Base-by-base conservation (phyloP, 305 asterid genomes). In the Striga hermonthica region DNA sequence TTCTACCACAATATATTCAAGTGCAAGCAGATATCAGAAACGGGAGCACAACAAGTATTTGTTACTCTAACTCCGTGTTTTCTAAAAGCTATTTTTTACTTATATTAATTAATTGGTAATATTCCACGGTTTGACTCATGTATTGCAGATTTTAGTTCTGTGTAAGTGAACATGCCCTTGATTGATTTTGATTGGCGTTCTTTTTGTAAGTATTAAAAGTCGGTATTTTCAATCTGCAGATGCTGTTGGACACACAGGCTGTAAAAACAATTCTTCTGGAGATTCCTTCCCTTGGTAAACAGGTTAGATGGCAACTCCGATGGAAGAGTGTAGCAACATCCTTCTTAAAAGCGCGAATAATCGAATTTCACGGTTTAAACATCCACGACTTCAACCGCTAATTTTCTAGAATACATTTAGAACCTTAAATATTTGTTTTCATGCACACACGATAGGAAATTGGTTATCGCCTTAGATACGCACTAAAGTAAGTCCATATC, bases 1-100 rank as follows among this genome's bases (percentile, higher is more conserved):
- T 93, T 93, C 81, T 93, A 83, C 79, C 83, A 83, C 79, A 93
- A 93, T 79, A 86, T 93, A 72, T 93, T 93, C 92, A 93, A 85
- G 79, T 93, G 99, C 96, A 93, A 90, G 88, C 99, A 90, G 37
- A 90, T 93, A 80, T 90, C 99, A 54, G 97, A 93, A 79, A 93
- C 99, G 41, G 97, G 99, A 74, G 97, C 99, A 50, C 99, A 93
- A 68, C 98, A 93, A 79, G 97, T 88, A 86, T 12, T 52, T 43
- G 43, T 35, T 53, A 22, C 61, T 48, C 60, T 50, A 57, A 8
- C 44, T 68, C 52, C 35, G 11, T 37, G 47, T 57, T 45, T 53
- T 66, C 43, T 47, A 14, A 47, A 15, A 45, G n/a, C n/a, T n/a
- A n/a, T n/a, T n/a, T n/a, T 59, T 22, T 11, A 37, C 67, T 8